phyloP scores from a whole-genome alignment of 148 eudicot species.

The Tetragonia tetragonoides region DNA sequence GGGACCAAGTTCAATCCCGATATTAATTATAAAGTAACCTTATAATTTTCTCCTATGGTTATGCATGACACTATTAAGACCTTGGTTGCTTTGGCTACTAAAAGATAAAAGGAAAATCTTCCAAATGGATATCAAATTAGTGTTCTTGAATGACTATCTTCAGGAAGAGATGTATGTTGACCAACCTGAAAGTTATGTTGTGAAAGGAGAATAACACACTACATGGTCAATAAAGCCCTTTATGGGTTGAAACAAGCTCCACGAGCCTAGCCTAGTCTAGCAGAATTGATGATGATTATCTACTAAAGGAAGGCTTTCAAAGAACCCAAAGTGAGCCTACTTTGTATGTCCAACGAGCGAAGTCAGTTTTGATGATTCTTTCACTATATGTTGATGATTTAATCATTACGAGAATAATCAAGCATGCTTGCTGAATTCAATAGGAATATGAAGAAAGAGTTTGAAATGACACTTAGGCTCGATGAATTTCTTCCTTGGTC shows the following conservation, averaged over 20 bases:
- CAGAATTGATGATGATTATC: slow-evolving; percentile 5
- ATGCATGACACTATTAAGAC: background rate
- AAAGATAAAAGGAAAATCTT: slow-evolving; percentile 4
- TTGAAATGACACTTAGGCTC: background rate
- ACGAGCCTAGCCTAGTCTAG: slow-evolving; percentile 11
- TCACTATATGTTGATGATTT: background rate
- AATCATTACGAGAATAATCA: background rate
- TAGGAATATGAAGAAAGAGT: background rate
- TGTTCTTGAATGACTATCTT: slow-evolving; percentile 7
- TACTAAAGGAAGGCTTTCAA: background rate
- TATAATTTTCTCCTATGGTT: slow-evolving; percentile 6
- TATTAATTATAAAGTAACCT: slow-evolving; percentile 10
- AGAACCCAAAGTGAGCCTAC: slow-evolving; percentile 5
- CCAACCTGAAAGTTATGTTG: background rate
- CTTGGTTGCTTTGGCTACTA: background rate
- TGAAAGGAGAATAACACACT: background rate
- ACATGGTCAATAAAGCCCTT: slow-evolving; percentile 1
- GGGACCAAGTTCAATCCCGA: background rate
- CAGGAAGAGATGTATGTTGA: slow-evolving; percentile 15
- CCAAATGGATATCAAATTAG: slow-evolving; percentile 11
- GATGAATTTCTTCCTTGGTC: background rate
- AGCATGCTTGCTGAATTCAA: background rate
- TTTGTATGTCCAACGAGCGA: background rate
- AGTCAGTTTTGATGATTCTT: background rate
- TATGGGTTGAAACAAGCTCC: slow-evolving; percentile 21